Conservation (phyloP, 2,329 filamentous ascomycete genomes). For the Sclerotinia sclerotiorum region DNA sequence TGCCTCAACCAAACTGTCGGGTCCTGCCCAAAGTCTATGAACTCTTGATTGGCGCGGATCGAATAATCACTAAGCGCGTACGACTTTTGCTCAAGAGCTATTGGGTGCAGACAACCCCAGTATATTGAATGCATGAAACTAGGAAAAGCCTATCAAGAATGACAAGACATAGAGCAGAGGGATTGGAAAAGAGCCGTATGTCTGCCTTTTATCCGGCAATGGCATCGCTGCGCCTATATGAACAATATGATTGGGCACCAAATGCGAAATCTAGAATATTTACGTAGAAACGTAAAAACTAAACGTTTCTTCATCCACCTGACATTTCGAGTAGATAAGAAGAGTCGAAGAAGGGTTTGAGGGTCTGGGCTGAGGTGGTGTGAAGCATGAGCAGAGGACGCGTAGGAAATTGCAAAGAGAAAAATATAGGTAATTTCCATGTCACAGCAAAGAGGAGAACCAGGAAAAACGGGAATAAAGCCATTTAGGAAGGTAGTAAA, state of each 20-base stretch:
- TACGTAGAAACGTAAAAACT: background rate
- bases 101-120: background rate
- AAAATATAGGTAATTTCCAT: background rate
- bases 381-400: background rate
- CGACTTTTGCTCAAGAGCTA: background rate
- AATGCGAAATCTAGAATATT: background rate
- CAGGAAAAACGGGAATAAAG: background rate
- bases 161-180: background rate
- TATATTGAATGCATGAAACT: constrained; percentile 6
- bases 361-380: background rate
- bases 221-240: background rate
- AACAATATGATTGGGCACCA: constrained; percentile 1
- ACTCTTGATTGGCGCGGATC: background rate
- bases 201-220: background rate
- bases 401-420: background rate
- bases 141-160: constrained; percentile 6
- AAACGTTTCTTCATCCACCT: background rate
- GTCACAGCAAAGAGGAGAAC: too few relatives aligned
- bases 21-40: background rate
- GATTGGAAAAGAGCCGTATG: background rate
- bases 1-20: constrained; percentile 18
- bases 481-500: constrained; percentile 9
- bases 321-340: background rate
- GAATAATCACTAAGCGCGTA: background rate
- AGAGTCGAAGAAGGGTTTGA: background rate